Evolutionary conservation across 345 rosid species (phyloP).

Genomic region (Crucihimalaya himalaica): DNA sequence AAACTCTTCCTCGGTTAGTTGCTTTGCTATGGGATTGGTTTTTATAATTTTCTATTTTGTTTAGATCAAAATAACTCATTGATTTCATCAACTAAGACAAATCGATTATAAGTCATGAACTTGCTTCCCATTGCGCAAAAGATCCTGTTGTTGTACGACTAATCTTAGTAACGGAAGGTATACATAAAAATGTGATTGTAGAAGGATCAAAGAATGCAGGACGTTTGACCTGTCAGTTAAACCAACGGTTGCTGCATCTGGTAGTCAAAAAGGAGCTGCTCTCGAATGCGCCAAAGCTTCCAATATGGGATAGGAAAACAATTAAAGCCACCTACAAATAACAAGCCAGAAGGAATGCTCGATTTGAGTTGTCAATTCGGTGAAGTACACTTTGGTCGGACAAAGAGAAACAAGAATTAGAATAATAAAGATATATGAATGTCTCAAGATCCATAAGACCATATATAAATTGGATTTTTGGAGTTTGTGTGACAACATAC

Average conservation of each 20-base stretch:
- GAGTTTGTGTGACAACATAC: background rate
- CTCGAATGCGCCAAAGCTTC: too few relatives aligned
- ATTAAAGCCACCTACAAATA: slow-evolving; percentile 83
- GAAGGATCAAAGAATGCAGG: slow-evolving; percentile 28
- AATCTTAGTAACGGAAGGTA: slow-evolving; percentile 28
- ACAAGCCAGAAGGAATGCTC: slow-evolving; percentile 13
- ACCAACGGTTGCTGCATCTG: slow-evolving; percentile 92
- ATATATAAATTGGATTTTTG: background rate
- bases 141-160: slow-evolving; percentile 58
- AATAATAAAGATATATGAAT: background rate
- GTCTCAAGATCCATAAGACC: background rate
- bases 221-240: slow-evolving; percentile 80
- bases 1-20: too few relatives aligned
- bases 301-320: slow-evolving; percentile 94
- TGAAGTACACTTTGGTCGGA: slow-evolving; percentile 3
- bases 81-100: too few relatives aligned
- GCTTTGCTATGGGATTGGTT: too few relatives aligned
- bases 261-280: too few relatives aligned
- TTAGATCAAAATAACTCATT: too few relatives aligned
- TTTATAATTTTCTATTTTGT: too few relatives aligned
- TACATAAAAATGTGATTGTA: background rate
- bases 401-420: slow-evolving; percentile 7
- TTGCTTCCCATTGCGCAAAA: slow-evolving; percentile 96
- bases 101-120: slow-evolving; percentile 84
- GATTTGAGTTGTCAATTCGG: slow-evolving; percentile 3